Evolutionary conservation across 139 green algal species (phyloP), one percentile per base, ranked within the genome.

Genomic region (Spirogloea muscicola): DNA sequence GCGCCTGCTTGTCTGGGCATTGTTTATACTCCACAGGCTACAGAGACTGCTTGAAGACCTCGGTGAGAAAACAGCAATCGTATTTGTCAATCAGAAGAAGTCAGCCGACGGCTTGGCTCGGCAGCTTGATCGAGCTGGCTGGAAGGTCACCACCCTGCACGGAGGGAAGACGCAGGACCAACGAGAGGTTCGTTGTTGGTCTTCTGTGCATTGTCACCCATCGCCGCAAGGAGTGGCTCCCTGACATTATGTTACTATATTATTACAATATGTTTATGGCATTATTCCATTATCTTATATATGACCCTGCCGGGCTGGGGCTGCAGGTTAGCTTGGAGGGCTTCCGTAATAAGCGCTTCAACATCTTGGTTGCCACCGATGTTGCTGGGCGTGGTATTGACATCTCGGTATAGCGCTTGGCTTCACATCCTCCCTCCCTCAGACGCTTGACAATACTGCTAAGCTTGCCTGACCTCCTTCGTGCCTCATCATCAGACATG

Each of bases 351-450:
- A 91, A 89, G 66, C 84, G 85, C 36, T 96, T 88, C 86, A 94
- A 94, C 78, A 85, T 96, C 16, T 86, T 99, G 25, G 93, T 99
- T 62, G 94, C 94, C 27, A 99, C 94, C 0, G 93, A 99, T 66
- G 94, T 99, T 48, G 94, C 94, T 3, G 94, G 94, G 9, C 90
- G 94, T 58, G 94, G 94, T 72, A 98, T 99, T 60, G 94, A 98
- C 73, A 92, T 98, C 31, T 77, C 84, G 31, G 72, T 80, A 7
- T 39, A 59, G 74, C 3, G 21, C 42, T 55, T 74, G 27, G n/a
- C 27, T 36, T 38, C 59, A 51, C 59, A 9, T 13, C 31, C 55
- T 64, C 55, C 29, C 55, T 13, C 27, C 33, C 55, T 31, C n/a
- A n/a, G n/a, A n/a, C n/a, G n/a, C n/a, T n/a, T n/a, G n/a, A n/a